These are phyloP conservation scores for Apostasia shenzhenica DNA, from an alignment of 106 monocot species.

Conservation along the genomic window DNA sequence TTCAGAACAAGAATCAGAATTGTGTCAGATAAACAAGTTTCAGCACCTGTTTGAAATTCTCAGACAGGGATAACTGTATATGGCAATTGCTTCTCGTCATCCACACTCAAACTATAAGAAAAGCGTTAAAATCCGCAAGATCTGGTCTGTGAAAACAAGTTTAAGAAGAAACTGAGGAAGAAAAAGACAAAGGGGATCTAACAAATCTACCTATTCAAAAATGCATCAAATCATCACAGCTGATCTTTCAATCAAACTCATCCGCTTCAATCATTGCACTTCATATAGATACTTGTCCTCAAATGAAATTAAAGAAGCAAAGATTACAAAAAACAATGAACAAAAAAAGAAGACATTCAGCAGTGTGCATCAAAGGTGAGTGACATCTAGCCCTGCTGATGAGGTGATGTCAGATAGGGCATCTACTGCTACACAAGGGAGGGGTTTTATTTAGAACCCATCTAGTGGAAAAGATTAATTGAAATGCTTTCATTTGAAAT, in stretches of 20 bases:
- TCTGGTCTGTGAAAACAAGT: not conserved
- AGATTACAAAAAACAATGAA: too few relatives aligned
- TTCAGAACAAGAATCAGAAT: not conserved
- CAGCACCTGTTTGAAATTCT: not conserved
- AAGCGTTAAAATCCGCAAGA: not conserved
- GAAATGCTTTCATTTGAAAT: too few relatives aligned
- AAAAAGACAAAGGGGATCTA: not conserved
- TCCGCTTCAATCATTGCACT: not conserved
- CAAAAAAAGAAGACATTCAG: too few relatives aligned
- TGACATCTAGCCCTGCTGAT: too few relatives aligned
- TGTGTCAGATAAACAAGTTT: conserved; percentile 5
- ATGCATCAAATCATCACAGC: not conserved
- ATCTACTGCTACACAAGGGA: too few relatives aligned
- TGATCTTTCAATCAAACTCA: not conserved
- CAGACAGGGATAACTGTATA: conserved; percentile 12
- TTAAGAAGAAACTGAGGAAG: not conserved
- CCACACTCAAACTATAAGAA: not conserved
- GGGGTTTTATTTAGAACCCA: too few relatives aligned
- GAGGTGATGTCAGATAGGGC: too few relatives aligned
- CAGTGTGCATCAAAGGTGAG: too few relatives aligned
- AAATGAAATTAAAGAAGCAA: too few relatives aligned
- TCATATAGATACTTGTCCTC: too few relatives aligned
- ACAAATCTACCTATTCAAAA: conserved; percentile 7
- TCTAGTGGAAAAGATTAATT: too few relatives aligned
- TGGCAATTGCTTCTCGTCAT: conserved; percentile 2